Conservation (phyloP, 176 grass and related monocot genomes). For the bread wheat (Triticum aestivum) region DNA sequence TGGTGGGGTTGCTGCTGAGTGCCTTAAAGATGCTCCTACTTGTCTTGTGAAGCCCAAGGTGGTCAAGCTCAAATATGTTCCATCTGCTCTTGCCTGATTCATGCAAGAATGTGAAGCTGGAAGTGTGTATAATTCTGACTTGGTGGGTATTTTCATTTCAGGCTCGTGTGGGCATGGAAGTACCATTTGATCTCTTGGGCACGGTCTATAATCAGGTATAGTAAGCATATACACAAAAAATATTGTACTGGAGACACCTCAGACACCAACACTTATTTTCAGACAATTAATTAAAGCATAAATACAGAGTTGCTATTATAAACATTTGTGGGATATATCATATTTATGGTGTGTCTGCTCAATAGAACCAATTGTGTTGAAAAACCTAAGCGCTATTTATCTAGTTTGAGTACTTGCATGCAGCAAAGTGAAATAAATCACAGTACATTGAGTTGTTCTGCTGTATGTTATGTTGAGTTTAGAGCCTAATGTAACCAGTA, state of each 20-base stretch:
- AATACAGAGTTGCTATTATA: neutral
- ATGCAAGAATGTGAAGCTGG: conserved; percentile 5
- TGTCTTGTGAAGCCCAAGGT: conserved; percentile 94
- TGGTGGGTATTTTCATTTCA: conserved; percentile 30
- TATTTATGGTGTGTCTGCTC: conserved; percentile 10
- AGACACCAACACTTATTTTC: neutral
- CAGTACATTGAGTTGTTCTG: neutral
- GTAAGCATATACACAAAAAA: neutral
- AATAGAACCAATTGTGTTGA: neutral
- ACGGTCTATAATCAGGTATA: conserved; percentile 87
- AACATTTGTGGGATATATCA: neutral
- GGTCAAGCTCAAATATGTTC: neutral
- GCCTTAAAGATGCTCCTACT: conserved; percentile 81
- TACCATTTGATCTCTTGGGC: conserved; percentile 92
- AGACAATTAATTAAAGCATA: neutral
- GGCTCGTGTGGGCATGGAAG: conserved; percentile 79
- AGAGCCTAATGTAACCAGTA: neutral
- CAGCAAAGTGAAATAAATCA: neutral
- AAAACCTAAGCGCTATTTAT: neutral
- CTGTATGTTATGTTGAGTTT: neutral
- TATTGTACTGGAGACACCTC: neutral
- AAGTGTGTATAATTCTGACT: conserved; percentile 16
- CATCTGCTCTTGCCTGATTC: conserved; percentile 20
- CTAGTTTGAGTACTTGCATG: neutral
- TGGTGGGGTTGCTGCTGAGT: conserved; percentile 87